Evolutionary conservation across 2,329 filamentous ascomycete species (phyloP), one percentile per base, ranked within the genome.

Genomic region (Stagonosporopsis cucurbitacearum): DNA sequence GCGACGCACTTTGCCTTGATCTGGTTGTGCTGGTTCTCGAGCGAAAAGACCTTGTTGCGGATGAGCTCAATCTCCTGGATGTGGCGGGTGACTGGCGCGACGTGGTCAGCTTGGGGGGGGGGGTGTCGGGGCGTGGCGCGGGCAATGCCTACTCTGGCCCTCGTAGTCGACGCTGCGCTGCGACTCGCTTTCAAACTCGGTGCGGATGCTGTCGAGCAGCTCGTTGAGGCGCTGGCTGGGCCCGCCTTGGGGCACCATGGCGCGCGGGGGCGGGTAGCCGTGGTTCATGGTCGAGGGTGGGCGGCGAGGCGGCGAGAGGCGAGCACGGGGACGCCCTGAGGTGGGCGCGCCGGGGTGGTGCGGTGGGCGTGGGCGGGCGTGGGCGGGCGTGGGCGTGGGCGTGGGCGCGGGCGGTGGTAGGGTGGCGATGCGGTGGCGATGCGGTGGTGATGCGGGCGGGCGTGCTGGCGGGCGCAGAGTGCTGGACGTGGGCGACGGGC

Each of bases 41-140:
- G 87, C 67, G 91, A 86, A 72, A 92, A 97, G 57, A 99, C 91
- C 78, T 96, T 97, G 73, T 93, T 89, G 61, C 93, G 85, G 45
- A 99, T 92, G 71, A 96, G 85, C 74, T 96, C 91, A 84, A 98
- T 95, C 79, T 99, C 95, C 71, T 94, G 89, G 63, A 97, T 89
- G 76, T 99, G 95, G 45, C 88, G 86, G 55, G 91, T 88, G 73
- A 98, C 95, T 97, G 76, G 4, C 6, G 4, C 6, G 19, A 26
- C 25, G 25, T 4, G 19, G 46, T 55, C 28, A 55, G 52, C 26
- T 33, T 33, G 20, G 35, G 42, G 25, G 41, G 32, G 26, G n/a
- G 3, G 4, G n/a, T 1, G 17, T n/a, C 2, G n/a, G 22, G n/a
- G 28, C 28, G 7, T 1, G 12, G n/a, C 22, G 58, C 87, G n/a